Evolutionary conservation across 2,329 filamentous ascomycete species (phyloP).

Genomic region (Nemania sp.): DNA sequence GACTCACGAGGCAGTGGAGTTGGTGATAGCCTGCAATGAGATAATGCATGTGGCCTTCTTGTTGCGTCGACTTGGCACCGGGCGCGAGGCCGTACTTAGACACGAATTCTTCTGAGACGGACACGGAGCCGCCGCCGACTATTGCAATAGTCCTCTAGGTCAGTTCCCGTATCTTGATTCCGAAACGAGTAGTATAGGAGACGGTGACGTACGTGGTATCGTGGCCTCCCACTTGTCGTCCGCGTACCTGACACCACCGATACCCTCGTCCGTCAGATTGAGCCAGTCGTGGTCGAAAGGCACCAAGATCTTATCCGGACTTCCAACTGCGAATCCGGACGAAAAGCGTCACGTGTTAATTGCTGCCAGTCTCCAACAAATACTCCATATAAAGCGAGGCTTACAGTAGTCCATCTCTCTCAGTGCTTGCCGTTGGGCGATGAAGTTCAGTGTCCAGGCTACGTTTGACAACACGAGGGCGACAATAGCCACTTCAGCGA

Average conservation of each 20-base stretch:
- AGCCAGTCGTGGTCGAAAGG: conserved; percentile 10
- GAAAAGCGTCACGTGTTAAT: too few relatives aligned
- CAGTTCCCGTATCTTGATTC: not conserved
- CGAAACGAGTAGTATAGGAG: not conserved
- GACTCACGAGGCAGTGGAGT: conserved; percentile 6
- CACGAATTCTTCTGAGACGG: not conserved
- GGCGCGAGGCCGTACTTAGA: not conserved
- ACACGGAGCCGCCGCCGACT: not conserved
- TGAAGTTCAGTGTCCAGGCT: too few relatives aligned
- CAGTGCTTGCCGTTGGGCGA: too few relatives aligned
- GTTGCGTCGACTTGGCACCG: not conserved
- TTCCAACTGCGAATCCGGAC: not conserved
- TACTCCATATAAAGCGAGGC: too few relatives aligned
- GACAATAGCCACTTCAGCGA: too few relatives aligned
- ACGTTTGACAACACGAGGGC: too few relatives aligned
- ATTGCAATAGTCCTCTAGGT: too few relatives aligned
- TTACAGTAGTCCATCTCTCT: too few relatives aligned
- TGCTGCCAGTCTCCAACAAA: too few relatives aligned
- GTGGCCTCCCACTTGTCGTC: conserved; percentile 8
- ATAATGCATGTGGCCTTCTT: not conserved
- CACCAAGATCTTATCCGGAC: conserved; percentile 1
- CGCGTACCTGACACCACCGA: not conserved
- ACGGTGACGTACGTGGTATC: conserved; percentile 6
- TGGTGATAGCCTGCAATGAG: conserved; percentile 15
- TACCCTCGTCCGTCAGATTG: not conserved